These are phyloP conservation scores for Teunomyces kruisii DNA, from an alignment of 805 yeast genomes.

Conservation along the genomic window DNA sequence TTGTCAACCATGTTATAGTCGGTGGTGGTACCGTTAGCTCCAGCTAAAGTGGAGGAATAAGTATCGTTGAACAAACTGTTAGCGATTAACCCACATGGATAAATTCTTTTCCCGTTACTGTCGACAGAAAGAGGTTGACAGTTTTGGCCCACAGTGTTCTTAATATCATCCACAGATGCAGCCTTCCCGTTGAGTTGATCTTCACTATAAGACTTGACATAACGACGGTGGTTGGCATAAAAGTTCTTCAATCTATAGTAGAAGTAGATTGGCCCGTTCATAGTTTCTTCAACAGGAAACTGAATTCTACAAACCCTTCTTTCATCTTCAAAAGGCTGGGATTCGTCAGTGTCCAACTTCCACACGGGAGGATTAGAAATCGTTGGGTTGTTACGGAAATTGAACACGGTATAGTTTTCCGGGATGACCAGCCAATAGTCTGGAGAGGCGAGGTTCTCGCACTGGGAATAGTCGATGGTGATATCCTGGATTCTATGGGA, in stretches of 20 bases:
- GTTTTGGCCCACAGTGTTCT: constrained; percentile 44
- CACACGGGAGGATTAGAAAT: constrained; percentile 28
- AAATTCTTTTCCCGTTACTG: constrained; percentile 50
- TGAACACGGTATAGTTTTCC: constrained; percentile 40
- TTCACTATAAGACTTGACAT: constrained; percentile 43
- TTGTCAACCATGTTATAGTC: constrained; percentile 36
- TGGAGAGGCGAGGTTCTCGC: constrained; percentile 33
- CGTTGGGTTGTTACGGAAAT: constrained; percentile 23
- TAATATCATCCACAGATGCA: constrained; percentile 32
- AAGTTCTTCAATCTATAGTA: constrained; percentile 43
- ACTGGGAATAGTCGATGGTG: constrained; percentile 41
- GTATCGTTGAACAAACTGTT: constrained; percentile 81
- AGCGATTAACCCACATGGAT: constrained; percentile 86
- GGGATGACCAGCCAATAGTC: constrained; percentile 36
- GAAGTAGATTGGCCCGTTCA: constrained; percentile 41
- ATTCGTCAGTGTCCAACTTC: constrained; percentile 37
- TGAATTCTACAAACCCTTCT: constrained; percentile 46
- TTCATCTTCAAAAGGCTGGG: constrained; percentile 49
- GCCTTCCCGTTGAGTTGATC: constrained; percentile 43
- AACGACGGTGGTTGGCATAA: constrained; percentile 45
- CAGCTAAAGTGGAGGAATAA: constrained; percentile 32
- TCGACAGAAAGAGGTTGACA: constrained; percentile 42
- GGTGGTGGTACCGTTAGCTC: constrained; percentile 35
- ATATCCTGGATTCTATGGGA: constrained; percentile 38
- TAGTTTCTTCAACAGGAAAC: constrained; percentile 32